phyloP scores from a whole-genome alignment of 2,329 filamentous ascomycete genomes.

The Penicillium crustosum region DNA sequence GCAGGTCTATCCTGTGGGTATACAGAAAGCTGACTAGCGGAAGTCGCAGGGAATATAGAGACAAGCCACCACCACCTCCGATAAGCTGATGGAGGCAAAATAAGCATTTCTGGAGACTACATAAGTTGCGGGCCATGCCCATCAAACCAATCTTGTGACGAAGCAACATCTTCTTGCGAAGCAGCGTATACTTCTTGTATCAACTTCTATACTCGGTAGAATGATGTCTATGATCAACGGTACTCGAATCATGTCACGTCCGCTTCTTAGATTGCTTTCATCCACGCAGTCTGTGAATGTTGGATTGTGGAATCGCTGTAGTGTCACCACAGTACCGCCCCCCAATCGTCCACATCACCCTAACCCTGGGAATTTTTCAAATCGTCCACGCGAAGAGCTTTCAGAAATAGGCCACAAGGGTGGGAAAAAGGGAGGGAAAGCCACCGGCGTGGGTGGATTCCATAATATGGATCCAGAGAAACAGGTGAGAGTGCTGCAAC shows the following conservation, averaged over 20 bases:
- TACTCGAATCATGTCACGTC: constrained; percentile 6
- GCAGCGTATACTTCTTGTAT: not conserved
- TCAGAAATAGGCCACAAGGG: constrained; percentile 28
- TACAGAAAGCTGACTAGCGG: not conserved
- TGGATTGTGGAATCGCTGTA: constrained; percentile 6
- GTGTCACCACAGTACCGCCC: constrained; percentile 18
- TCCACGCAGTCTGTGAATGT: constrained; percentile 2
- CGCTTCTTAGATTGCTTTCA: constrained; percentile 7
- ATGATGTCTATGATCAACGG: constrained; percentile 1
- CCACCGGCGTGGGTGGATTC: constrained; percentile 28
- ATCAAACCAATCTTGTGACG: not conserved
- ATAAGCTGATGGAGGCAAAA: constrained; percentile 5
- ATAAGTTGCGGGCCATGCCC: not conserved
- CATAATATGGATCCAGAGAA: constrained; percentile 32
- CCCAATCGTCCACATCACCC: constrained; percentile 21
- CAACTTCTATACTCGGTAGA: not conserved
- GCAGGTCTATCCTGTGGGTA: not conserved
- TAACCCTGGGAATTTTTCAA: constrained; percentile 39
- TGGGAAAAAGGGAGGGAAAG: constrained; percentile 31
- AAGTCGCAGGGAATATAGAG: not conserved
- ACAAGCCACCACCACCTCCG: not conserved
- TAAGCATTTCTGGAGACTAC: not conserved
- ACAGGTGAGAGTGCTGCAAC: constrained; percentile 21
- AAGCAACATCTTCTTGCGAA: not conserved
- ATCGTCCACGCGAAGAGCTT: constrained; percentile 30